Evolutionary conservation across 768 basidiomycete species (phyloP), one percentile per base, ranked within the genome.

Genomic region (Sarcodon sp.): DNA sequence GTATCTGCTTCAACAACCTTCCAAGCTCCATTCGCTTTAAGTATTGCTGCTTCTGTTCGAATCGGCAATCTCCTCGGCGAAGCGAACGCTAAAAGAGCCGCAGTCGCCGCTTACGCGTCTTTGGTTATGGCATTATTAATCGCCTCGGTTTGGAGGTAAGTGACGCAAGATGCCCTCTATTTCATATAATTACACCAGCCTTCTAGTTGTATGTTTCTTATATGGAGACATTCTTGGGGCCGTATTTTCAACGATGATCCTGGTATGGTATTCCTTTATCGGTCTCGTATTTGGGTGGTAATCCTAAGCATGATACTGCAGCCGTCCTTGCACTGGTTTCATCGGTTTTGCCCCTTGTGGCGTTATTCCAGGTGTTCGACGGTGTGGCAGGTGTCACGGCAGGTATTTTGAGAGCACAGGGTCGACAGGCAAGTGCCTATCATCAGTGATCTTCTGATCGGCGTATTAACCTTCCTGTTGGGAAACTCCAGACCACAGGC

Each of bases 61-160:
- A 82, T 92, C 32, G 92, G 92, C 10, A 96, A 96, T 57, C 69
- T 94, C 2, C 72, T 96, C 2, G 92, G 93, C 5, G 85, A 91
- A 53, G 69, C 75, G 35, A 81, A 88, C 34, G 77, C 81, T 0
- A 69, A 69, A 48, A 80, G 88, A 43, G 91, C 93, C 0, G 72
- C 70, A 11, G 68, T 86, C 33, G 76, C 86, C 0, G 76, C 84
- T 2, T 70, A 70, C 39, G 73, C 81, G 0, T 65, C 86, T 1
- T 64, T 97, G 31, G 50, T 81, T 13, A 69, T 93, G 65, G 78
- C 80, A 0, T 57, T 90, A 10, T 62, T 64, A 5, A 66, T 89
- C n/a, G 77, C 83, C 11, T 64, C 67, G n/a, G 54, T 87, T 36
- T 79, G 77, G 51, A 82, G 87, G 83, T 80, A 53, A 39, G 62